Evolutionary conservation across 495 filamentous ascomycete genomes (phyloP), one percentile per base, ranked within the genome.

Genomic region (Aspergillus incahuasiensis): DNA sequence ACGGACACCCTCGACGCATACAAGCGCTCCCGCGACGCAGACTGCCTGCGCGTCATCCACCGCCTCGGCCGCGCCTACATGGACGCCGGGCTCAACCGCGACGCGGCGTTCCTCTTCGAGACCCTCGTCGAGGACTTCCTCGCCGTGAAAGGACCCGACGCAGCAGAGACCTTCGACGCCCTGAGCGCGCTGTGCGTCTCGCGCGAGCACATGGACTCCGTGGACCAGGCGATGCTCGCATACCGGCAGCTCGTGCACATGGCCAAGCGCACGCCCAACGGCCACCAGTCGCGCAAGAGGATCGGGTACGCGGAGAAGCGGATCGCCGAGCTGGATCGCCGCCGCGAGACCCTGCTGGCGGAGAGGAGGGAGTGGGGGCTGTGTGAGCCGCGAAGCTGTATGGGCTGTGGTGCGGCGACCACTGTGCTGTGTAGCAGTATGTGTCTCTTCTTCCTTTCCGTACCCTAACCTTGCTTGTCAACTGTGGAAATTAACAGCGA

Each of bases 141-240:
- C 6, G 53, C 52, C 12, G 55, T 62, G 6, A 63, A 63, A 19
- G 68, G 65, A 1, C 47, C 58, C 13, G 58, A 68, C 53, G 63
- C 63, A 15, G 38, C 57, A 0, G 66, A 68, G 32, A 65, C 63
- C 20, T 68, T 68, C 25, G 60, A 67, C 52, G 65, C 68, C 0
- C 59, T 71, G 6, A 68, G 63, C 41, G 68, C 63, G 5, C 59
- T 68, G 1, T 68, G 65, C 40, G 60, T 71, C 11, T 63, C 63
- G 19, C 58, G 55, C 4, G 65, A 71, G 25, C 62, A 67, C 19
- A 60, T 71, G 5, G 68, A 65, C 30, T 59, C 57, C 19, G 35
- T 67, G 2, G 68, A 71, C 22, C 60, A 64, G 49, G 68, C 68
- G 0, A 64, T 68, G 19, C 57, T 67, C 5, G 62, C 64, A 3